Conservation (phyloP, 106 monocot species). For the Dendrobium huoshanense region DNA sequence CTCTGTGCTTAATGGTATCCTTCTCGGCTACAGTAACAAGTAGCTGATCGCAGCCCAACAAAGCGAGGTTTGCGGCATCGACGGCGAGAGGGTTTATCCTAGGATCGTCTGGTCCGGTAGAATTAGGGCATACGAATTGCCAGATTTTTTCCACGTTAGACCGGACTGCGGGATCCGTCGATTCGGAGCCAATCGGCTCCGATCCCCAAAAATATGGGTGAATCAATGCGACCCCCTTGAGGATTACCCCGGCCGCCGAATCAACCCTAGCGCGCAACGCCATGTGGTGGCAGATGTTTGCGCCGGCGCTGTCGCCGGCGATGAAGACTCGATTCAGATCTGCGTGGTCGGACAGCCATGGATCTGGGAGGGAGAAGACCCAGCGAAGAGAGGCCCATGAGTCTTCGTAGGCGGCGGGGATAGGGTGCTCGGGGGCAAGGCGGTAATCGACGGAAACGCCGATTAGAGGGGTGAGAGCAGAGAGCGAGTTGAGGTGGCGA, state of each 20-base stretch:
- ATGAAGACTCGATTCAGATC: constrained; percentile 33
- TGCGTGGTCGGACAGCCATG: constrained; percentile 32
- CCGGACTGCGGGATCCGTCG: not conserved
- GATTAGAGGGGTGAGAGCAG: constrained; percentile 1
- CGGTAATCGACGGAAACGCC: constrained; percentile 20
- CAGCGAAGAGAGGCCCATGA: constrained; percentile 10
- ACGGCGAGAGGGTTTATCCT: constrained; percentile 4
- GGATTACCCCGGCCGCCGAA: not conserved
- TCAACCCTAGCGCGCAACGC: constrained; percentile 21
- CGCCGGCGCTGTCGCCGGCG: constrained; percentile 53
- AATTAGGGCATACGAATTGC: not conserved
- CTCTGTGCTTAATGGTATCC: not conserved
- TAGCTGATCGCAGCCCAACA: not conserved
- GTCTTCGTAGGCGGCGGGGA: constrained; percentile 36
- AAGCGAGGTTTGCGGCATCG: not conserved
- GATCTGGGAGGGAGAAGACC: constrained; percentile 14
- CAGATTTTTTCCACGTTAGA: not conserved
- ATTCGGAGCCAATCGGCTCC: constrained; percentile 5
- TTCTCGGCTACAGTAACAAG: constrained; percentile 6
- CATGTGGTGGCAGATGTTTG: constrained; percentile 46
- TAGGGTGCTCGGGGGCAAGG: constrained; percentile 31
- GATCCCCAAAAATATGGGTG: constrained; percentile 11
- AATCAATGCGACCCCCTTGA: constrained; percentile 5
- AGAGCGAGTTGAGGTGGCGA: constrained; percentile 13
- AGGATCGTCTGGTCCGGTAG: constrained; percentile 6